These are phyloP conservation scores for Rhodamnia argentea DNA, from an alignment of 345 rosid genomes.

Conservation along the genomic window DNA sequence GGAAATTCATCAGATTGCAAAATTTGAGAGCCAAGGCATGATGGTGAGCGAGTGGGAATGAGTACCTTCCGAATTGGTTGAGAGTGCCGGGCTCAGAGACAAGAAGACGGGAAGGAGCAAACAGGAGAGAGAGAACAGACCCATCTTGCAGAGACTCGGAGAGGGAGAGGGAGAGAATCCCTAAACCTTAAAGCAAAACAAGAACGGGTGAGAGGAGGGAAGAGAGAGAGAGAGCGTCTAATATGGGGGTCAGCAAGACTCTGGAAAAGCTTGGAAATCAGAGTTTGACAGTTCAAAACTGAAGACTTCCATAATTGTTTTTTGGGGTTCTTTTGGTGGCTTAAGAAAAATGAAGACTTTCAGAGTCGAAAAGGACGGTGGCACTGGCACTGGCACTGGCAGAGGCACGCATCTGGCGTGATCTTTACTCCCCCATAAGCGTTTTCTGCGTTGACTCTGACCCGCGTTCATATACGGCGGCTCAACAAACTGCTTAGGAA, in stretches of 20 bases:
- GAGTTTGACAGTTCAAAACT: not conserved
- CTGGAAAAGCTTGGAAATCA: not conserved
- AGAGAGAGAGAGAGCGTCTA: not conserved
- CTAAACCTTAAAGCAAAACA: not conserved
- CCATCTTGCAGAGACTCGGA: not conserved
- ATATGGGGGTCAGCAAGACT: not conserved
- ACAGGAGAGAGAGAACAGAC: not conserved
- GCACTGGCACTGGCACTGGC: not conserved
- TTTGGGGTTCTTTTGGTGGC: not conserved
- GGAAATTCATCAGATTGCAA: not conserved
- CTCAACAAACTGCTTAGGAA: not conserved
- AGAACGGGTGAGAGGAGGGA: not conserved
- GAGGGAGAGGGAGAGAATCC: not conserved
- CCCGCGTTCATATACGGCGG: not conserved
- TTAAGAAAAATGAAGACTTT: not conserved
- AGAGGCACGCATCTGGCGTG: not conserved
- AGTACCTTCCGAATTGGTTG: constrained; percentile 53
- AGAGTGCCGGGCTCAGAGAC: constrained; percentile 25
- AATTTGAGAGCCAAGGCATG: not conserved
- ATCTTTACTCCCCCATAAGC: not conserved
- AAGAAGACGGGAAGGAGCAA: constrained; percentile 8
- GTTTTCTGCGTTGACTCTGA: not conserved
- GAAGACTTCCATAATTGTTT: not conserved
- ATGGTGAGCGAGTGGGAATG: not conserved
- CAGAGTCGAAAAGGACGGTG: not conserved